These are phyloP conservation scores for Epichloe elymi DNA, from an alignment of 2,329 filamentous ascomycete species.

Conservation along the genomic window DNA sequence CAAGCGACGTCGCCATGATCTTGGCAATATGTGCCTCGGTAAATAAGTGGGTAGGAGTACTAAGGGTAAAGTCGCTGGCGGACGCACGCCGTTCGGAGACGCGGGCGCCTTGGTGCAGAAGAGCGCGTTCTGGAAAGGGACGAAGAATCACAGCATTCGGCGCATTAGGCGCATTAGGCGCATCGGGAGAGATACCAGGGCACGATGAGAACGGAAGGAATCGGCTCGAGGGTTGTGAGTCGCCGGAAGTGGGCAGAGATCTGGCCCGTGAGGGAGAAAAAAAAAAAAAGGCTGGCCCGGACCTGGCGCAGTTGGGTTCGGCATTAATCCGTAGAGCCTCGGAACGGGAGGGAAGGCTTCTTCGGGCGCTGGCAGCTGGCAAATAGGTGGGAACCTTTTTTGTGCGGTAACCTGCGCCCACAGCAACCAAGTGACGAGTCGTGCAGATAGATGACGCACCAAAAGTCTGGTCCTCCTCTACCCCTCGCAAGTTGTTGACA, in stretches of 20 bases:
- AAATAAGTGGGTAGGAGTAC: slow-evolving; percentile 4
- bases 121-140: neutral
- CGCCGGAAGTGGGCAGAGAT: neutral
- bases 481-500: too few species aligned
- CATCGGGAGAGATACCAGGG: neutral
- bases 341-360: neutral
- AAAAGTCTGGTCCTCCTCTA: too few species aligned
- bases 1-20: slow-evolving; percentile 16
- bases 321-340: slow-evolving; percentile 2
- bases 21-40: slow-evolving; percentile 9
- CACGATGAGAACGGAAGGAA: neutral
- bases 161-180: neutral
- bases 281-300: neutral
- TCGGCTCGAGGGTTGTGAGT: neutral
- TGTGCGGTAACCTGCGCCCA: too few species aligned
- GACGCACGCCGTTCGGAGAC: too few species aligned
- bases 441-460: too few species aligned
- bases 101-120: neutral
- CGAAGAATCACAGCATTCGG: neutral
- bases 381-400: too few species aligned
- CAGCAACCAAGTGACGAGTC: too few species aligned
- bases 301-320: neutral
- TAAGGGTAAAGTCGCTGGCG: too few species aligned
- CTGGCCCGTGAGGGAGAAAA: neutral
- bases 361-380: too few species aligned